These are phyloP conservation scores for Fremontodendron californicum DNA, from an alignment of 345 rosid genomes.

Conservation along the genomic window DNA sequence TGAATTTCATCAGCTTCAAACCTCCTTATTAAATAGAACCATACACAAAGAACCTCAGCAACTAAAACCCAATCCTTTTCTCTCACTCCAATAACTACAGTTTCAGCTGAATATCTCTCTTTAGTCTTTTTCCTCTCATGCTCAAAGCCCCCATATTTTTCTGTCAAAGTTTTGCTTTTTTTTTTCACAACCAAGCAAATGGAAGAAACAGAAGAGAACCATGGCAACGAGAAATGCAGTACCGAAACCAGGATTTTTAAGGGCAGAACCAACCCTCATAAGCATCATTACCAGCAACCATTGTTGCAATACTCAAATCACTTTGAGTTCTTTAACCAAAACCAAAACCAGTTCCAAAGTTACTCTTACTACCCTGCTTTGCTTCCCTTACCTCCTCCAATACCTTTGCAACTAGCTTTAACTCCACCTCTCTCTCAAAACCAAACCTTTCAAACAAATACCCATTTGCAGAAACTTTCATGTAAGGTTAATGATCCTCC, in stretches of 20 bases:
- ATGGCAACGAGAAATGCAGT: constrained; percentile 41
- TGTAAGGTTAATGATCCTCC: constrained; percentile 32
- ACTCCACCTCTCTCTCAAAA: constrained; percentile 41
- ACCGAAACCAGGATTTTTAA: constrained; percentile 38
- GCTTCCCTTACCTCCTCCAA: constrained; percentile 58
- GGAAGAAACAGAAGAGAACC: constrained; percentile 62
- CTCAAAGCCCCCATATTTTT: neutral
- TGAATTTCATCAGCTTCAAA: constrained; percentile 19
- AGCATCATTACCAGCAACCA: constrained; percentile 45
- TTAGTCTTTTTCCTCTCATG: constrained; percentile 22
- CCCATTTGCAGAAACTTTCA: constrained; percentile 51
- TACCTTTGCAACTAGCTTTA: constrained; percentile 51
- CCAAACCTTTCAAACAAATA: constrained; percentile 42
- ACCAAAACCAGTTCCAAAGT: constrained; percentile 30
- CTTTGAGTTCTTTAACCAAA: constrained; percentile 41
- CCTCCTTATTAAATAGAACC: constrained; percentile 5
- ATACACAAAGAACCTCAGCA: constrained; percentile 19
- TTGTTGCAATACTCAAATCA: constrained; percentile 56
- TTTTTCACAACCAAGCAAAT: constrained; percentile 28
- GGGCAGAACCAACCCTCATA: constrained; percentile 36
- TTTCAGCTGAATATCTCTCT: constrained; percentile 21
- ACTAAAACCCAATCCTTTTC: neutral
- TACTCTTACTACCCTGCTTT: constrained; percentile 55
- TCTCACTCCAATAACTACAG: constrained; percentile 26
- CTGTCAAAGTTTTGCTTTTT: constrained; percentile 1